Evolutionary conservation across 805 yeast species (phyloP).

Genomic region (Starmerella asiatica): DNA sequence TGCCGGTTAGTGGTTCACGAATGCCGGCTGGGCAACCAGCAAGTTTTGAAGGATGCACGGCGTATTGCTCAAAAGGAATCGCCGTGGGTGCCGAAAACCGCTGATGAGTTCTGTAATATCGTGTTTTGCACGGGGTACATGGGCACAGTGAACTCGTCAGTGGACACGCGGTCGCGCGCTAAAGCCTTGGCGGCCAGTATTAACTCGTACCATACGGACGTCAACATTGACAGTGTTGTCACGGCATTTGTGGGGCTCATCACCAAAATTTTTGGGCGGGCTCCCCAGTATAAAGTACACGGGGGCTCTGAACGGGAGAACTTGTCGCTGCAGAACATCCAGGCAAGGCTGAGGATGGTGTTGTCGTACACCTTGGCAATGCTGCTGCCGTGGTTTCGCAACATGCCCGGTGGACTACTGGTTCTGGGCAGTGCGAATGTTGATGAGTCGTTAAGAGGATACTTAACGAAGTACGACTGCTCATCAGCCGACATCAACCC

Average conservation of each 20-base stretch:
- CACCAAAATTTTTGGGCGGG: slow-evolving; percentile 79
- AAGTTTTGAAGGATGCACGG: slow-evolving; percentile 67
- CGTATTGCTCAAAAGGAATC: slow-evolving; percentile 43
- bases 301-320: slow-evolving; percentile 91
- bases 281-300: slow-evolving; percentile 76
- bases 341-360: slow-evolving; percentile 93
- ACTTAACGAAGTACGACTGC: slow-evolving; percentile 91
- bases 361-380: slow-evolving; percentile 87
- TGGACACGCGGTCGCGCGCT: slow-evolving; percentile 74
- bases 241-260: slow-evolving; percentile 59
- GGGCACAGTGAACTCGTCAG: slow-evolving; percentile 91
- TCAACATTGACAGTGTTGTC: slow-evolving; percentile 83
- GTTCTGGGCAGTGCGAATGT: slow-evolving; percentile 96
- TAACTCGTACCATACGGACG: slow-evolving; percentile 81
- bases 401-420: slow-evolving; percentile 60
- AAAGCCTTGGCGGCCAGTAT: slow-evolving; percentile 56
- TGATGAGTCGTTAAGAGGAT: slow-evolving; percentile 92
- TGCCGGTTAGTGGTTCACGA: slow-evolving; percentile 69
- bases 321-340: slow-evolving; percentile 89
- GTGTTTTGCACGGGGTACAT: slow-evolving; percentile 84
- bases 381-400: slow-evolving; percentile 86
- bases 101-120: slow-evolving; percentile 60
- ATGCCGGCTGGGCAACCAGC: slow-evolving; percentile 41
- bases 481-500: slow-evolving; percentile 97
- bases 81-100: slow-evolving; percentile 55